Base-by-base conservation (phyloP, 768 basidiomycete genomes). In the Suillus ampliporus region DNA sequence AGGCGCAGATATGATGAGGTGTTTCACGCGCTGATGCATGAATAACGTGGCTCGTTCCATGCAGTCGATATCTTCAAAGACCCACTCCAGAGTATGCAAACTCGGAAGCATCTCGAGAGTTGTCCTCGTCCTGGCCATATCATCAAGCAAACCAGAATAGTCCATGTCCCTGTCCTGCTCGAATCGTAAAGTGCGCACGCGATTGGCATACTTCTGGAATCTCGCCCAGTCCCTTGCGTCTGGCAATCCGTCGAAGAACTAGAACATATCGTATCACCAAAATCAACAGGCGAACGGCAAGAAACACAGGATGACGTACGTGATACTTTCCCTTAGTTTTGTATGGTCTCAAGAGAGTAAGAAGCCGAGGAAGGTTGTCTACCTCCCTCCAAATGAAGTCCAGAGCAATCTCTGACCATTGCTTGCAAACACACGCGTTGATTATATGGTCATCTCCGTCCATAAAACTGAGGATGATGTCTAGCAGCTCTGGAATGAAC, bases 331-430 rank as follows among this genome's bases (percentile, higher is more conserved):
- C 57, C 62, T 34, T 26, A 41, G 28, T 47, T 65, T 14, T 68
- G 64, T 60, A 86, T 74, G 86, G 85, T 13, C 80, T 80, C 11
- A 89, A 78, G 5, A 87, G 61, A 14, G 71, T 66, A 64, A 89
- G 83, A 9, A 89, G 75, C 11, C 73, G 75, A 35, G 73, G 58
- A 1, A 86, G 70, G 63, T 83, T 78, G 57, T 78, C 72, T 8
- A 88, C 80, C 2, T 86, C 80, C 58, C 74, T 78, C 89, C 89
- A 90, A 0, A 89, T 69, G n/a, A 75, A 67, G 67, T 88, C 83
- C 60, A 89, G 71, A 1, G 86, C 84, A 28, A 85, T 72, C 13
- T 84, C 80, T 2, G 83, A 85, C 89, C 89, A 90, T 52, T 63
- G 67, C 65, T 80, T 87, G 77, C 84, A 89, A 17, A 89, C 86